Conservation (phyloP, 495 filamentous ascomycete genomes). For the Penicillium turbatum region DNA sequence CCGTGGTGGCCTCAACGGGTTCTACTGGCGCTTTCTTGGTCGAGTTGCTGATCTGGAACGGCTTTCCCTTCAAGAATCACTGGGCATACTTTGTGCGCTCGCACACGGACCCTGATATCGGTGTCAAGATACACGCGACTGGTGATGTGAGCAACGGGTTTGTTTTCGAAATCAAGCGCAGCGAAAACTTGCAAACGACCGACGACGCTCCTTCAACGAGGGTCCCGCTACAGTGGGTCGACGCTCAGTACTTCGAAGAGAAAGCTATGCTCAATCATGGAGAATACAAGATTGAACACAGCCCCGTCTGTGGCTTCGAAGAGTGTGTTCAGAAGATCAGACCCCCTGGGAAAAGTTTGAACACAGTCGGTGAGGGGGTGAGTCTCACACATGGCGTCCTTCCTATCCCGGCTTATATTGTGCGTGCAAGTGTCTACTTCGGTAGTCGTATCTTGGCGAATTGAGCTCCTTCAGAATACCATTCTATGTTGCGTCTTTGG, state of each 20-base stretch:
- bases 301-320: constrained; percentile 21
- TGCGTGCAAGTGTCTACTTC: no score
- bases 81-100: constrained; percentile 29
- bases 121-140: constrained; percentile 22
- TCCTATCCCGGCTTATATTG: background rate
- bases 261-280: constrained; percentile 21
- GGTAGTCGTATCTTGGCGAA: no score
- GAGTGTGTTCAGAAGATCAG: constrained; percentile 9
- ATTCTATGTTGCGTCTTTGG: no score
- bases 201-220: constrained; percentile 13
- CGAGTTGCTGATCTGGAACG: constrained; percentile 28
- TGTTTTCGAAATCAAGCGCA: constrained; percentile 23
- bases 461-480: no score
- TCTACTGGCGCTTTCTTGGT: constrained; percentile 15
- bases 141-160: constrained; percentile 27
- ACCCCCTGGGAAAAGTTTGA: constrained; percentile 11
- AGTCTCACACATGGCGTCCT: background rate
- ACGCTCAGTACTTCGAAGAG: constrained; percentile 15
- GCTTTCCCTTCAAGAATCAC: constrained; percentile 30
- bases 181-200: constrained; percentile 11
- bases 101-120: constrained; percentile 10
- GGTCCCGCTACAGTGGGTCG: constrained; percentile 28
- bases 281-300: constrained; percentile 8
- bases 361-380: constrained; percentile 9
- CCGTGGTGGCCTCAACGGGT: background rate